A percentile compares a stretch with the other conserved stretches of the same genome.
Conservation (phyloP, 805 yeast species). For the Blastobotrys americana region DNA sequence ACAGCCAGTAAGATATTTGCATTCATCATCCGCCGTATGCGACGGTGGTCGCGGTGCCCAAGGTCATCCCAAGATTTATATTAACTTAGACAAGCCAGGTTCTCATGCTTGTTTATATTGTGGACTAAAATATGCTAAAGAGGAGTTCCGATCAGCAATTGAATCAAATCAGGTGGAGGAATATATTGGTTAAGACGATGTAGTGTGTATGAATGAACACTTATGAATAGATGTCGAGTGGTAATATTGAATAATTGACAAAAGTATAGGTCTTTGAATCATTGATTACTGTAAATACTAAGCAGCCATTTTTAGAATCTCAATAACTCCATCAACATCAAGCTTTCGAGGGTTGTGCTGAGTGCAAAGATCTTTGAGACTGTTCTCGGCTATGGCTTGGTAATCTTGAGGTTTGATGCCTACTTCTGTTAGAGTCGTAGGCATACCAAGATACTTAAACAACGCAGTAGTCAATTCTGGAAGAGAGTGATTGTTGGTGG, state of each 20-base stretch:
- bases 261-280: no score
- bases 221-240: no score
- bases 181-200: background rate
- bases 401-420: background rate
- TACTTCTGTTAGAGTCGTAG: background rate
- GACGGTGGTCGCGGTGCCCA: slow-evolving; percentile 59
- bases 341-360: background rate
- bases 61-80: slow-evolving; percentile 80
- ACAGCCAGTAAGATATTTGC: slow-evolving; percentile 61
- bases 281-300: no score
- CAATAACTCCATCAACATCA: background rate
- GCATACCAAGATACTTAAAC: background rate
- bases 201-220: background rate
- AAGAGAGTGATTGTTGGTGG: background rate
- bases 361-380: background rate
- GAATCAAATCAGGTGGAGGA: slow-evolving; percentile 7
- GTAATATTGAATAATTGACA: no score
- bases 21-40: slow-evolving; percentile 60
- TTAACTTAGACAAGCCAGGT: slow-evolving; percentile 71
- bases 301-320: background rate
- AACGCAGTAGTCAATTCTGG: background rate
- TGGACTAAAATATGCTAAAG: slow-evolving; percentile 47
- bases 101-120: slow-evolving; percentile 76
- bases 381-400: background rate
- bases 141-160: slow-evolving; percentile 15